These are phyloP conservation scores for Eucalyptus marginata DNA, from an alignment of 345 rosid genomes.

Conservation along the genomic window DNA sequence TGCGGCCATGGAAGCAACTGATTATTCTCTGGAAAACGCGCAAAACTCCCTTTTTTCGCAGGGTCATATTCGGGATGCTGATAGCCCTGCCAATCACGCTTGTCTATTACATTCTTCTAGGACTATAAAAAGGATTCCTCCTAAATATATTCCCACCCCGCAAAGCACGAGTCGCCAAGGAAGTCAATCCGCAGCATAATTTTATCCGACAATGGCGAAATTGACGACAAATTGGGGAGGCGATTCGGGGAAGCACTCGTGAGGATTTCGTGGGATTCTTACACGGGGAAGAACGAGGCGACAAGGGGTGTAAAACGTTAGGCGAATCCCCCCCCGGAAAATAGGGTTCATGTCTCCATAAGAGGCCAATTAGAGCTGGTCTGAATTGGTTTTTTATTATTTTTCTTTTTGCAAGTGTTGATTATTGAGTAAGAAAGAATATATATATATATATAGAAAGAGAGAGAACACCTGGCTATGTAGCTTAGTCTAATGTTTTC, in stretches of 20 bases:
- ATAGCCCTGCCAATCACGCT: conserved; percentile 89
- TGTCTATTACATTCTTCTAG: conserved; percentile 78
- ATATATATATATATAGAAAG: no score
- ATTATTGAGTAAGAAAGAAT: conserved; percentile 10
- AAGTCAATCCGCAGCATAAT: neutral
- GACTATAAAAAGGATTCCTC: conserved; percentile 21
- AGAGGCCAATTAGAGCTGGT: conserved; percentile 13
- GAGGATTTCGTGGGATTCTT: neutral
- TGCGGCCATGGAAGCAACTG: neutral
- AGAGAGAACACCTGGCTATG: neutral
- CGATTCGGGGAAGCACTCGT: neutral
- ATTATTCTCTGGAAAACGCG: neutral
- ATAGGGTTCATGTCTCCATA: conserved; percentile 32
- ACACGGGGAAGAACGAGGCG: neutral
- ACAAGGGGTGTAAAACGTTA: neutral
- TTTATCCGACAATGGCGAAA: neutral
- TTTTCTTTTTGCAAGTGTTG: neutral
- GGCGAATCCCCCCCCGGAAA: neutral
- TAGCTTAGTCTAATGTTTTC: neutral
- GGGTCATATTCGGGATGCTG: conserved; percentile 96
- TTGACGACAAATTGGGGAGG: neutral
- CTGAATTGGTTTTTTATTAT: neutral
- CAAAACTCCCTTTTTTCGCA: conserved; percentile 9
- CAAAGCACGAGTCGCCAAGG: neutral
- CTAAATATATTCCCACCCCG: neutral